Evolutionary conservation across 1,139 yeast species (phyloP).

Genomic region (Saccharomyces hybrid): DNA sequence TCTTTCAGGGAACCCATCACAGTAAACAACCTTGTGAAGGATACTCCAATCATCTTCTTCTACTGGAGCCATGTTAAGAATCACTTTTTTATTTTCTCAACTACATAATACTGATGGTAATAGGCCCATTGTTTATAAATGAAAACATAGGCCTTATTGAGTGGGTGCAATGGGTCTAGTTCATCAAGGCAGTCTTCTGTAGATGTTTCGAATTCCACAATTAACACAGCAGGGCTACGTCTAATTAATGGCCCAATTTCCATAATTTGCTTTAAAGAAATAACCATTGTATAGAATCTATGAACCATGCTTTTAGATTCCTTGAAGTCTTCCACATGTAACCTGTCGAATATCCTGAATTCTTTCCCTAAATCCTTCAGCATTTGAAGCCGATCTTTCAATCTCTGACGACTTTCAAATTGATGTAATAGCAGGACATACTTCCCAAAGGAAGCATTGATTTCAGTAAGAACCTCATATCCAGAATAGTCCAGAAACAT

Average conservation of each 20-base stretch:
- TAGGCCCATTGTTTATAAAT: neutral
- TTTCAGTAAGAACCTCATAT: neutral
- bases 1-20: neutral
- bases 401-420: neutral
- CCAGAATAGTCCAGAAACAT: constrained; percentile 1
- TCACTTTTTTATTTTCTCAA: neutral
- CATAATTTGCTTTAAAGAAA: neutral
- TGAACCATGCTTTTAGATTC: neutral
- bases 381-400: neutral
- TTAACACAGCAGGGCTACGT: neutral
- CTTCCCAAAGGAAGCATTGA: neutral
- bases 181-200: neutral
- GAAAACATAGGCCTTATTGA: neutral
- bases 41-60: neutral
- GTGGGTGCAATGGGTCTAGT: neutral
- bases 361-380: neutral
- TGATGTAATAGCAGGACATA: neutral
- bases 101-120: neutral
- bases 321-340: neutral
- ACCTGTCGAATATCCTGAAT: neutral
- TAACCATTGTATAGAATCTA: neutral
- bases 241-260: neutral
- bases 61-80: neutral
- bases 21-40: neutral
- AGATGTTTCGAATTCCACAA: neutral